Base-by-base conservation (phyloP, 257 asterid species). In the Solanum acaule region DNA sequence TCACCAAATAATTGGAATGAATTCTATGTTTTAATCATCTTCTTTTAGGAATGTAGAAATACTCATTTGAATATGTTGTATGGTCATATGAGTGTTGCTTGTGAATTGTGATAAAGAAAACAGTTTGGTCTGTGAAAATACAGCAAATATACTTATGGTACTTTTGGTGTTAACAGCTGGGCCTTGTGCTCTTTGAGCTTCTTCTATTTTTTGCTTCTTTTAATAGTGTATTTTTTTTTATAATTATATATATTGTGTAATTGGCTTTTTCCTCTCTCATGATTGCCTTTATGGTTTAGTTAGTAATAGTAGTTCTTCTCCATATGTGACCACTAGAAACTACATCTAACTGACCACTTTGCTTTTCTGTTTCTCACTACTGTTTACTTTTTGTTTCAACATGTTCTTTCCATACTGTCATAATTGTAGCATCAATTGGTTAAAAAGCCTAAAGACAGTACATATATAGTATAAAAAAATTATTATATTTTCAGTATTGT, bases 101-200 rank as follows among this genome's bases (percentile, higher is more conserved):
- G 86, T 87, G 82, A 83, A 29, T 68, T 29, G 76, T 15, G 37
- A 68, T 29, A 68, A 68, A 31, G 10, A 14, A 29, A 29, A 68
- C 42, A 81, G 27, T 81, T 81, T 87, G 73, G 87, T 23, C 76
- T 63, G 33, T 59, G 82, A 14, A 27, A 73, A 59, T 77, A 75
- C 83, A 79, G 84, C 65, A 89, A 87, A 84, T n/a, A 49, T 86
- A 56, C 68, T 65, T 84, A 78, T 56, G 68, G 68, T 12, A 81
- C 90, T 88, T 86, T 87, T 88, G 18, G 68, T 87, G 87, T 22
- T 25, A 68, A 86, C 87, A 88, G 90, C 90, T 88, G 85, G 40
- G 86, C 68, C 42, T 79, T 81, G 86, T 46, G 38, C 27, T 81
- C 67, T 27, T 42, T 44, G 85, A 20, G 85, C 38, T 44, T 25